Evolutionary conservation across 495 filamentous ascomycete species (phyloP), one percentile per base, ranked within the genome.

Genomic region (Copromyces sp.): DNA sequence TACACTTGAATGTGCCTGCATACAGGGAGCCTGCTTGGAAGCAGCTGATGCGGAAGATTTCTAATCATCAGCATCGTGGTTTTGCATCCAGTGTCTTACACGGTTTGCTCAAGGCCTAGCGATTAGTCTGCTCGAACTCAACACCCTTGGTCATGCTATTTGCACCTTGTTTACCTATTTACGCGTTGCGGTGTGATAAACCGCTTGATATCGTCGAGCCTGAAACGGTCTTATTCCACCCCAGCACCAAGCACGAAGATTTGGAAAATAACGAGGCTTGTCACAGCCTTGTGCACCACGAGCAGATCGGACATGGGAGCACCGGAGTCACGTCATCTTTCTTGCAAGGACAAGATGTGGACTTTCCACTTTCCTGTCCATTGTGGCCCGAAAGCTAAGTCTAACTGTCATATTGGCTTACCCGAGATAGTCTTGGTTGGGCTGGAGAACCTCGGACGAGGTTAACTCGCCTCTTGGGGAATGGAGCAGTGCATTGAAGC

Each of bases 171-270:
- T 59, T 3, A 29, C 24, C 24, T 24, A 24, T 32, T 7, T 59
- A 59, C 0, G 47, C 47, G 0, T 0, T 59, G 6, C 29, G 47
- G 47, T 59, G 47, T 24, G 6, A 16, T 3, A 59, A 59, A 0
- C 47, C 47, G 4, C 47, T 59, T 9, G 47, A 59, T 59, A 0
- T 59, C 12, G 20, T 29, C 24, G 47, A 59, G 9, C 47, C 2
- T 3, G 47, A 59, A 59, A 29, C 20, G 1, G 12, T 59, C 4
- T 16, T 32, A 4, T 2, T 59, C 0, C 24, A 16, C 3, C 20
- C 9, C 0, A 29, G 45, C 9, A 53, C 4, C 0, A 7, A 53
- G 1, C 0, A 4, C 0, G 20, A 12, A 1, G 9, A 24, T 0
- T 4, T 53, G 1, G 9, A 53, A 53, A 0, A 53, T 24, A 9